Conservation (phyloP, 352 stramenopile species). For the Phytophthora pluvialis region DNA sequence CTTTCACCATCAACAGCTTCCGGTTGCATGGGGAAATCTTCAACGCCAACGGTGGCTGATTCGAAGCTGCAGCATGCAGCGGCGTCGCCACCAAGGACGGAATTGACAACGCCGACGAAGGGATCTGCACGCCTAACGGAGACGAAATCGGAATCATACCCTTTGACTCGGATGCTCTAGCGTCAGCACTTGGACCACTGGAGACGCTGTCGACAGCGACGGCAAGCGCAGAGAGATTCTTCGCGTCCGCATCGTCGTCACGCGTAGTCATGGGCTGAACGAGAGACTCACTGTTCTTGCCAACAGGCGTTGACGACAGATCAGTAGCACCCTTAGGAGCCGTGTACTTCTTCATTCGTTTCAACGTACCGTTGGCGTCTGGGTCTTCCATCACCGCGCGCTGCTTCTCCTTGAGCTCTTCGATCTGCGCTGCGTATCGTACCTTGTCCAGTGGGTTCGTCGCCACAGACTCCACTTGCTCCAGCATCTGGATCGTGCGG, state of each 20-base stretch:
- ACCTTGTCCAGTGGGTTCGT: slow-evolving; percentile 48
- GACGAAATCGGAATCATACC: neutral
- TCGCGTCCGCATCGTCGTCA: slow-evolving; percentile 5
- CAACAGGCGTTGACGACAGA: slow-evolving; percentile 4
- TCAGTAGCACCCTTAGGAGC: slow-evolving; percentile 19
- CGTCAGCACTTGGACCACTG: neutral
- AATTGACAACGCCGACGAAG: slow-evolving; percentile 2
- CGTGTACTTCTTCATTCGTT: slow-evolving; percentile 64
- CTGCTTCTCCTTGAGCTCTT: slow-evolving; percentile 69
- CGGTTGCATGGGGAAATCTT: slow-evolving; percentile 61
- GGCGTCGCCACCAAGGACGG: slow-evolving; percentile 38
- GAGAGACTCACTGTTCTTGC: slow-evolving; percentile 4
- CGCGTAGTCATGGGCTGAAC: neutral
- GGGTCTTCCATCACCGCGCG: slow-evolving; percentile 71
- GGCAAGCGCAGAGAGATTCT: slow-evolving; percentile 25
- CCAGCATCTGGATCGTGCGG: slow-evolving; percentile 79
- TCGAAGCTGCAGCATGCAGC: slow-evolving; percentile 30
- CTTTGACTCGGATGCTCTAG: neutral
- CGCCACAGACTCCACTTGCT: slow-evolving; percentile 57
- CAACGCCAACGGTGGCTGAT: slow-evolving; percentile 6
- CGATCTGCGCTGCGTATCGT: slow-evolving; percentile 65
- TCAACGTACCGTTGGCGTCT: slow-evolving; percentile 62
- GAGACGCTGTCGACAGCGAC: slow-evolving; percentile 26
- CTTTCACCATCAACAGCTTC: slow-evolving; percentile 50
- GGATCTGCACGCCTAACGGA: slow-evolving; percentile 34